These are phyloP conservation scores for Plantago major DNA, from an alignment of 257 asterid genomes.

Conservation along the genomic window DNA sequence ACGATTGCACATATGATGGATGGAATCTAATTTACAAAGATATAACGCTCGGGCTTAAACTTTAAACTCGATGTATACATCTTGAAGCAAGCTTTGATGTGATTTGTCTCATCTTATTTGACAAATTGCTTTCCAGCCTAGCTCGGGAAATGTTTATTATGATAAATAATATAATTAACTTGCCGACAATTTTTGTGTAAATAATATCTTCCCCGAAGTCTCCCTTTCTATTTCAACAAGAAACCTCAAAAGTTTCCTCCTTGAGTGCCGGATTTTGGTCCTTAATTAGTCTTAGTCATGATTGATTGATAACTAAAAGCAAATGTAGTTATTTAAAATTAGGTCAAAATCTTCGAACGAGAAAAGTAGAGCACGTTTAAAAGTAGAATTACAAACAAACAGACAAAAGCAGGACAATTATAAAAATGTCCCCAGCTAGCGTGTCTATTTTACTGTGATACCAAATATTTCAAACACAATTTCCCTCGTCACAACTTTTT, in stretches of 20 bases:
- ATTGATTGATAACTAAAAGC: constrained; percentile 23
- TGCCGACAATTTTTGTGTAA: background rate
- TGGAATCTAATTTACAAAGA: background rate
- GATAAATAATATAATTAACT: background rate
- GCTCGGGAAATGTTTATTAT: background rate
- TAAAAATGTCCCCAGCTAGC: too few relatives aligned
- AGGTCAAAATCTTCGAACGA: constrained; percentile 24
- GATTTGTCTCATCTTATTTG: background rate
- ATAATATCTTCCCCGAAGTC: background rate
- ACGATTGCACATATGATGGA: constrained; percentile 15
- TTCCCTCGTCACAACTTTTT: too few relatives aligned
- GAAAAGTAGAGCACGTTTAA: constrained; percentile 10
- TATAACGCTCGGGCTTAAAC: background rate
- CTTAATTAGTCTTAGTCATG: constrained; percentile 12
- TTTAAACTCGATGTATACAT: background rate
- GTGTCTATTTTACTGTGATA: too few relatives aligned
- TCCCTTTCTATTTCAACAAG: background rate
- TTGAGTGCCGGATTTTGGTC: constrained; percentile 20
- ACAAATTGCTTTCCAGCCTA: background rate
- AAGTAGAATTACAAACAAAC: constrained; percentile 14
- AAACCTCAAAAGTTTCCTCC: constrained; percentile 5
- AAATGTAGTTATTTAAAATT: background rate
- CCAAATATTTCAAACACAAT: too few relatives aligned
- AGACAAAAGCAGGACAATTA: background rate
- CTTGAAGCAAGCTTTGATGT: background rate